Evolutionary conservation across 345 rosid species (phyloP), one percentile per base, ranked within the genome.

Genomic region (Acer saccharum): DNA sequence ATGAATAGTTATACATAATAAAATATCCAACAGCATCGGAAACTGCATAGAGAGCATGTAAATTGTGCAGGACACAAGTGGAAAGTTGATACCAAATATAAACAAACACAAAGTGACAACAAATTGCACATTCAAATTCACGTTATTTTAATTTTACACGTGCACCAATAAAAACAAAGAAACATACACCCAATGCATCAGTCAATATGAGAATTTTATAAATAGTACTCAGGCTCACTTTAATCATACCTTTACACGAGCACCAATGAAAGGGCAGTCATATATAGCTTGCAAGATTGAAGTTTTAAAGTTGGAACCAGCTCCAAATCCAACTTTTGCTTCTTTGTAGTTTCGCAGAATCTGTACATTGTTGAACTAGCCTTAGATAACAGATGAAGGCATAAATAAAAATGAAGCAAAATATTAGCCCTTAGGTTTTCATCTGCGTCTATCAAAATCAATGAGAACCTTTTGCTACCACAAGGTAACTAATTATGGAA

Each of bases 261-360:
- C 83, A 66, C 88, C 89, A 80, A 92, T 91, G 85, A 92, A 92
- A 77, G 97, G 98, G 79, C 94, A 93, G 79, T 93, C 96, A 71
- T 85, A 83, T 79, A 92, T 78, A 70, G 98, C 98, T 83, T 79
- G 85, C 64, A 80, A 68, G 77, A 93, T 82, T 67, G 98, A 93
- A 72, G 82, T 77, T 86, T 84, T 84, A 46, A 92, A 81, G 85
- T 83, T 79, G 79, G 85, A 86, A 81, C 92, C 98, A 83, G 82
- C 92, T 76, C 97, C 98, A 89, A 92, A 93, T 85, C 98, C 98
- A 88, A 93, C 88, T 82, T 89, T 95, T 80, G 92, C 95, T 83
- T 89, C 88, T 86, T 89, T 89, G 77, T 82, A 83, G 84, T 78
- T 76, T 81, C 82, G 84, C 80, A 95, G 76, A 81, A 90, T 91